Evolutionary conservation across 2,329 filamentous ascomycete species (phyloP), one percentile per base, ranked within the genome.

Genomic region (Orbilia brochopaga): DNA sequence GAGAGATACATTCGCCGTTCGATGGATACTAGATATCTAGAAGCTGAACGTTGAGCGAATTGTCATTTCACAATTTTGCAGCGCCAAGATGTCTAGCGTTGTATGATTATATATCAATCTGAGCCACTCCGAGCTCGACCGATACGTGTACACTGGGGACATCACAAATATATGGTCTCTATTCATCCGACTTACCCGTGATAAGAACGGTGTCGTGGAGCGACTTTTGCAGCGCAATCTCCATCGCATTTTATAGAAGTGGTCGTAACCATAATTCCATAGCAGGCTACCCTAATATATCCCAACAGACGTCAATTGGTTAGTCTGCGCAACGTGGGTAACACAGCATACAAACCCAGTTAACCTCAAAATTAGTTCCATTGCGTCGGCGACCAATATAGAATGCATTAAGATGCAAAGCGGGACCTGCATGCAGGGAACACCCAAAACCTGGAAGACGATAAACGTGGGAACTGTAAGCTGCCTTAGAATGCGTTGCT

Each of bases 301-400:
- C n/a, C n/a, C n/a, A n/a, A n/a, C n/a, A n/a, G n/a, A n/a, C n/a
- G n/a, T n/a, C n/a, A n/a, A n/a, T 44, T 17, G 40, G 17, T 44
- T 10, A 8, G 5, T 10, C 15, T 5, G n/a, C 40, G 17, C 40
- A 10, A 5, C 10, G 15, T 44, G 5, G 40, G 40, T 44, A n/a
- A 44, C 40, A 44, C 44, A 48, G 44, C n/a, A 48, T 48, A 5
- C 44, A 44, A 44, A 44, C 4, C n/a, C n/a, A n/a, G n/a, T n/a
- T n/a, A n/a, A n/a, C n/a, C n/a, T n/a, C 19, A 48, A 48, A 5
- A 17, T 19, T 21, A 17, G 44, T 19, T 23, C 44, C 44, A 21
- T 23, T 19, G 44, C 17, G 6, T 48, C 44, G 44, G 44, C 44
- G 44, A 48, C 17, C 44, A 48, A 42, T 21, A 19, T 23, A 21